Conservation (phyloP, 306 rosid genomes). For the Lathyrus sativus region DNA sequence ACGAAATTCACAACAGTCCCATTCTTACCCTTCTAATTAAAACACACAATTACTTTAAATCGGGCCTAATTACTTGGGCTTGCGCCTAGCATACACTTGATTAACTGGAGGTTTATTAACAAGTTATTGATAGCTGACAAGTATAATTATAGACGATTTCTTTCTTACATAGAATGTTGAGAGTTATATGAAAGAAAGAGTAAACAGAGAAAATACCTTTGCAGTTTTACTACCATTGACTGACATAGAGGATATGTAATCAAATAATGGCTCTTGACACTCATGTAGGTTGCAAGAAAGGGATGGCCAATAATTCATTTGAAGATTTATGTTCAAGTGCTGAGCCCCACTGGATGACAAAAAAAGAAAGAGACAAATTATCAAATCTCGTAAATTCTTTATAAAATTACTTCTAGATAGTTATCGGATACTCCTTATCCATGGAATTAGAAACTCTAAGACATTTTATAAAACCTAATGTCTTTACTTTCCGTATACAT, state of each 20-base stretch:
- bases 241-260: slow-evolving; percentile 61
- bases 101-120: background rate
- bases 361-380: slow-evolving; percentile 33
- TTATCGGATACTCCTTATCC: slow-evolving; percentile 25
- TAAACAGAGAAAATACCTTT: slow-evolving; percentile 56
- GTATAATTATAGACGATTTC: slow-evolving; percentile 5
- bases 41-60: background rate
- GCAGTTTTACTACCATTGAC: slow-evolving; percentile 80
- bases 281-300: slow-evolving; percentile 88
- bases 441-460: slow-evolving; percentile 12
- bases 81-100: background rate
- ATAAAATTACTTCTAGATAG: slow-evolving; percentile 23
- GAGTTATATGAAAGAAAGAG: slow-evolving; percentile 26
- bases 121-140: slow-evolving; percentile 26
- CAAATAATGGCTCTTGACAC: slow-evolving; percentile 92
- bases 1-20: slow-evolving; percentile 17
- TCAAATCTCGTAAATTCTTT: slow-evolving; percentile 29
- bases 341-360: slow-evolving; percentile 81
- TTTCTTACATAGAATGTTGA: slow-evolving; percentile 27
- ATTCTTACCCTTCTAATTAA: background rate
- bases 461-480: background rate
- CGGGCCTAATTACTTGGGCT: background rate
- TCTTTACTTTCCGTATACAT: background rate
- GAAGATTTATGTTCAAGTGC: slow-evolving; percentile 87
- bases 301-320: slow-evolving; percentile 97